Evolutionary conservation across 1,139 yeast genomes (phyloP).

Genomic region (Yamadazyma conglobata): DNA sequence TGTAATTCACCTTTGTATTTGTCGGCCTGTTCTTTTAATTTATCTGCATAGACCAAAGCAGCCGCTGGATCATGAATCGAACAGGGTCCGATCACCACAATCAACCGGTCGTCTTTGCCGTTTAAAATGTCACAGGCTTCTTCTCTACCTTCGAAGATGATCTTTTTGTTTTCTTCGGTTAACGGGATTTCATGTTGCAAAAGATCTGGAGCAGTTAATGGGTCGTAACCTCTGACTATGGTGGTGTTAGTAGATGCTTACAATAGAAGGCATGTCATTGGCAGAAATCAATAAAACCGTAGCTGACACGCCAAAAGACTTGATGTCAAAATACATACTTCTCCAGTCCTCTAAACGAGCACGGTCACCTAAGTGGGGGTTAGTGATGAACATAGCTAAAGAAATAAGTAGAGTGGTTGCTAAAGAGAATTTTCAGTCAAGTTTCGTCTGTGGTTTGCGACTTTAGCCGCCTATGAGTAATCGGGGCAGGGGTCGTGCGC

Average conservation of each 20-base stretch:
- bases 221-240: conserved; percentile 74
- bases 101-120: conserved; percentile 76
- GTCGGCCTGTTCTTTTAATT: conserved; percentile 62
- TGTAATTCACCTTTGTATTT: conserved; percentile 74
- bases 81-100: conserved; percentile 92
- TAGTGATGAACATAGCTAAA: conserved; percentile 89
- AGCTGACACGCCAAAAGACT: background rate
- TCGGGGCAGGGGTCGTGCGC: too few species aligned
- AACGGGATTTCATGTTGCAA: conserved; percentile 87
- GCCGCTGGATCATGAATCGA: conserved; percentile 90
- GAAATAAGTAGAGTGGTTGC: too few species aligned
- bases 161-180: conserved; percentile 53
- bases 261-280: too few species aligned
- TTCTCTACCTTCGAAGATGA: conserved; percentile 72
- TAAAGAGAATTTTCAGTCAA: too few species aligned
- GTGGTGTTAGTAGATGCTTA: conserved; percentile 14
- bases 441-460: too few species aligned
- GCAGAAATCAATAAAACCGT: too few species aligned
- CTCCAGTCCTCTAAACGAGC: conserved; percentile 87
- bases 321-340: conserved; percentile 39
- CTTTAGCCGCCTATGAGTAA: too few species aligned
- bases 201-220: conserved; percentile 90
- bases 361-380: conserved; percentile 81
- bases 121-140: conserved; percentile 66
- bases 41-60: conserved; percentile 81